Base-by-base conservation (phyloP, 139 green algal genomes). In the Chlorella sp. region DNA sequence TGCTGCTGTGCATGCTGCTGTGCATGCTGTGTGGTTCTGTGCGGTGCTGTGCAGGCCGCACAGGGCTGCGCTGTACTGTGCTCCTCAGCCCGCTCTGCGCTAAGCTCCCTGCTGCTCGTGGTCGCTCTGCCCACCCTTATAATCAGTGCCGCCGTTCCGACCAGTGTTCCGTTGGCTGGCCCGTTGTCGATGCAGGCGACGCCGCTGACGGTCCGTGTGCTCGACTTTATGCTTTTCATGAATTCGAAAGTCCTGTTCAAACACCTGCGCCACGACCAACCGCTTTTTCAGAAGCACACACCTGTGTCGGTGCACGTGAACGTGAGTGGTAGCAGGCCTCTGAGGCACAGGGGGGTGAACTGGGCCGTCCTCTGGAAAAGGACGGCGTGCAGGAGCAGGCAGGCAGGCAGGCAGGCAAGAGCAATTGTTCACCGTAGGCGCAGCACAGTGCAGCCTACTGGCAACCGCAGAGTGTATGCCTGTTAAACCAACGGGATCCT, bases 231-330 rank as follows among this genome's bases (percentile, higher is more conserved):
- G 40, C 37, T 80, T 21, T 96, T 96, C 85, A 94, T 96, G 90
- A 96, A 96, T 87, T 87, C 53, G 75, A 94, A 94, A 73, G 40
- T 92, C 9, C 87, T 96, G 37, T 96, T 94, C 90, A 94, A 90
- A 79, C 53, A 68, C 53, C 48, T 93, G 80, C 78, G 89, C 22
- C 85, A 92, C 36, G 73, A 89, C 21, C 32, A 71, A 40, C 60
- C 68, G 22, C 22, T 42, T 0, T 86, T 85, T 32, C 3, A 88
- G 60, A 28, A 24, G 26, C 66, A 83, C 32, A 34, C 53, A 36
- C 91, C 91, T 9, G 83, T 85, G 37, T 83, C 83, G 39, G 78
- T 93, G 83, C 91, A 93, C 84, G 87, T 92, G 32, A 91, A 92
- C 40, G 69, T 81, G 32, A 89, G 36, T 21, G 53, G 34, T 7